phyloP scores from a whole-genome alignment of 106 monocot genomes.

The Apostasia ramifera region DNA sequence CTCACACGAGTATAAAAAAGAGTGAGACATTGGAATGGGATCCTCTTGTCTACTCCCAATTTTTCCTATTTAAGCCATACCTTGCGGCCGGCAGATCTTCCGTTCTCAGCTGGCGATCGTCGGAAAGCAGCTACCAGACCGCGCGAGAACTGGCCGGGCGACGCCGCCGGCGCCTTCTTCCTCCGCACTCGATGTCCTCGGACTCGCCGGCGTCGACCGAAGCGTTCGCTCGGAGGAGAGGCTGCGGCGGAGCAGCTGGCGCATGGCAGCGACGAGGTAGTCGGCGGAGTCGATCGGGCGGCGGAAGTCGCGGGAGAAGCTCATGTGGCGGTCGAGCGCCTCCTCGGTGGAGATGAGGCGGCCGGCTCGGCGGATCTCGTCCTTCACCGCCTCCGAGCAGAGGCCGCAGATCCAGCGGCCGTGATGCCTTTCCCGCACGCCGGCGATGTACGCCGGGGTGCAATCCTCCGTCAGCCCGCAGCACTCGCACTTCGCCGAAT shows the following conservation, averaged over 20 bases:
- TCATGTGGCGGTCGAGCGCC: slow-evolving; percentile 50
- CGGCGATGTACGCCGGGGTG: slow-evolving; percentile 50
- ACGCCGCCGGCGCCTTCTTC: too few species aligned
- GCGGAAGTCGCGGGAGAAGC: slow-evolving; percentile 35
- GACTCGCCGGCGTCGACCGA: not conserved
- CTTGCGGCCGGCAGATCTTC: too few species aligned
- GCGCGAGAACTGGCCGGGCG: not conserved
- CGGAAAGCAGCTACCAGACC: not conserved
- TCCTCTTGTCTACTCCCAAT: too few species aligned
- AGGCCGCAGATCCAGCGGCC: slow-evolving; percentile 75
- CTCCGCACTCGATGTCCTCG: not conserved
- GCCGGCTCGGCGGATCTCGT: slow-evolving; percentile 49
- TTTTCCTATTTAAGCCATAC: too few species aligned
- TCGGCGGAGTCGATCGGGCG: slow-evolving; percentile 24
- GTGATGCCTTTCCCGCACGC: slow-evolving; percentile 22
- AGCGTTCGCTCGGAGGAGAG: slow-evolving; percentile 14
- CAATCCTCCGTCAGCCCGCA: slow-evolving; percentile 77
- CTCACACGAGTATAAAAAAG: too few species aligned
- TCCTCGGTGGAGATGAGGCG: slow-evolving; percentile 39
- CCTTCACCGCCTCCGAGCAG: slow-evolving; percentile 10
- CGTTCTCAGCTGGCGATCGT: not conserved
- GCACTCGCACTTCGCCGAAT: slow-evolving; percentile 45
- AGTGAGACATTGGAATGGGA: too few species aligned
- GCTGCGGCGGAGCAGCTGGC: slow-evolving; percentile 17
- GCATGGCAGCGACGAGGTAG: slow-evolving; percentile 21